Evolutionary conservation across 345 rosid species (phyloP).

Genomic region (Gossypium arboreum): DNA sequence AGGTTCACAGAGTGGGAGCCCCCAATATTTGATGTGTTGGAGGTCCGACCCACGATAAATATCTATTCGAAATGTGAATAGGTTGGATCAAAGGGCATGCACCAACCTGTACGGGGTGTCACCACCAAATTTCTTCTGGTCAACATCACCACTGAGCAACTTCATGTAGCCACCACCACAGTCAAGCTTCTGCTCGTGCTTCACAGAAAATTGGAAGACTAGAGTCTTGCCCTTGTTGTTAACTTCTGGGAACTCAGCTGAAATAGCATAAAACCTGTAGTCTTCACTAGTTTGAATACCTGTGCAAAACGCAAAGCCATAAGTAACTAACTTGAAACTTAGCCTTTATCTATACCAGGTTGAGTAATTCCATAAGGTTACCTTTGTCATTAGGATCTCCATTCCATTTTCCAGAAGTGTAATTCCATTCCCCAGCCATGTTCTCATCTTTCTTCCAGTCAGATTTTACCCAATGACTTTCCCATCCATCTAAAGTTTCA

Average conservation of each 20-base stretch:
- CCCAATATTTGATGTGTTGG: no score
- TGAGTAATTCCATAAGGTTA: background rate
- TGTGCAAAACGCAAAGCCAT: background rate
- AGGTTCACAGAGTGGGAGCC: no score
- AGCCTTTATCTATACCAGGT: background rate
- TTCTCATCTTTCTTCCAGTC: constrained; percentile 93
- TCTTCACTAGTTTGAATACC: constrained; percentile 99
- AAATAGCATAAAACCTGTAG: constrained; percentile 92
- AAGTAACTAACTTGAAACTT: background rate
- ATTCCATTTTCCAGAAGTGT: constrained; percentile 90
- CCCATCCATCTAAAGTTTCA: constrained; percentile 2
- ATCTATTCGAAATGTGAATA: no score
- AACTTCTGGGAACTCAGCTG: constrained; percentile 85
- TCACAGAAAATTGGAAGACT: constrained; percentile 93
- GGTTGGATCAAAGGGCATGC: background rate
- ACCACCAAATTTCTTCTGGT: constrained; percentile 24
- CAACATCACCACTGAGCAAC: constrained; percentile 34
- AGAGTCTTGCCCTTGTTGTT: constrained; percentile 88
- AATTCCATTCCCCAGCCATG: constrained; percentile 88
- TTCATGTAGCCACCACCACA: constrained; percentile 99
- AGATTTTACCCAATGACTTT: constrained; percentile 31
- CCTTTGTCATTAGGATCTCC: constrained; percentile 76
- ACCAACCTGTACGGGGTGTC: background rate
- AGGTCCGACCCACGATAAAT: no score
- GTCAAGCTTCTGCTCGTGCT: constrained; percentile 99